Evolutionary conservation across 495 filamentous ascomycete genomes (phyloP), one percentile per base, ranked within the genome.

Genomic region (Neurospora intermedia): DNA sequence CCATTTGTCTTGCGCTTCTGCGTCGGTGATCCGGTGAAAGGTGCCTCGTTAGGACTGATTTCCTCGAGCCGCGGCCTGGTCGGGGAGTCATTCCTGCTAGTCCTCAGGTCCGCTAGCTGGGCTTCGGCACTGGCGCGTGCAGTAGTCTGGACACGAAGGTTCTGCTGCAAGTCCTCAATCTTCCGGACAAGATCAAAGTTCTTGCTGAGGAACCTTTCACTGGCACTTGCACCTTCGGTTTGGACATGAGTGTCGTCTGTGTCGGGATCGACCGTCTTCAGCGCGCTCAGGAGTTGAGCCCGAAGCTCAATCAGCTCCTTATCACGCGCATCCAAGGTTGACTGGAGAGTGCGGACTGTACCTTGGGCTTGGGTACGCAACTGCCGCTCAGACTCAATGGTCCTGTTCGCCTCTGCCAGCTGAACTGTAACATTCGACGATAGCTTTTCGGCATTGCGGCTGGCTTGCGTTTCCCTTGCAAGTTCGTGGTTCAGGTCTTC

Each of bases 401-500:
- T 94, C 38, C 96, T 87, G 76, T 97, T 97, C 7, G 88, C 89
- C 80, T 99, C 96, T 0, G 93, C 93, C 5, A 99, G 83, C 78
- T 99, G 95, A 42, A 92, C 88, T 15, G 89, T 92, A 39, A 91
- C 87, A 35, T 88, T 90, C 2, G 95, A 97, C n/a, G 93, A 91
- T 15, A 89, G 88, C 76, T 97, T 96, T 82, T 99, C 96, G 18
- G 96, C 96, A 79, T 91, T 94, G 18, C 96, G 91, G 75, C 89
- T 97, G 46, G 90, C 90, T 83, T 98, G 96, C 76, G 96, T 94
- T 80, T 98, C 96, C 16, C 93, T 86, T 38, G 90, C 91, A 45
- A 98, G 87, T 81, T 98, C 94, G 79, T 99, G 96, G 76, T 94
- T 97, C 38, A 98, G 85, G 80, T 99, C 96, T 77, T 99, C 96